Conservation (phyloP, 1,284 basidiomycete species). For the Anthracocystis setariae region DNA sequence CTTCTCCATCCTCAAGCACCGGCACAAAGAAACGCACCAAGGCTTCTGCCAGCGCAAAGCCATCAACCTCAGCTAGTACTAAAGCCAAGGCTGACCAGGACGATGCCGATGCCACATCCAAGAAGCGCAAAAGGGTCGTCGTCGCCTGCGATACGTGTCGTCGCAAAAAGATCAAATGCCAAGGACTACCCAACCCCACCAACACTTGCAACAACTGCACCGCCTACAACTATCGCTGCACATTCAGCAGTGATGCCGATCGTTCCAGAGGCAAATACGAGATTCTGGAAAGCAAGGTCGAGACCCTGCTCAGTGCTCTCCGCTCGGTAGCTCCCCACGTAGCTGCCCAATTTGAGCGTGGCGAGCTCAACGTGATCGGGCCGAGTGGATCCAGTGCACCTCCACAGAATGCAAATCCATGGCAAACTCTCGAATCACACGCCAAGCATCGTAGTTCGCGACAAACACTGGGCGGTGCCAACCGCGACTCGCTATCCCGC, state of each 20-base stretch:
- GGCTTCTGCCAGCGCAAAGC: slow-evolving; percentile 7
- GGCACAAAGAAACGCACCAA: slow-evolving; percentile 22
- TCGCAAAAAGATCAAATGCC: slow-evolving; percentile 60
- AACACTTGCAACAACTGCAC: slow-evolving; percentile 58
- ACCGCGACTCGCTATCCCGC: slow-evolving; percentile 5
- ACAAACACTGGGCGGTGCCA: not conserved
- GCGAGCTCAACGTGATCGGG: slow-evolving; percentile 52
- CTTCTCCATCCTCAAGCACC: slow-evolving; percentile 9
- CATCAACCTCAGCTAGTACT: slow-evolving; percentile 7
- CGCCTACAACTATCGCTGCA: slow-evolving; percentile 55
- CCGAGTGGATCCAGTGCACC: slow-evolving; percentile 38
- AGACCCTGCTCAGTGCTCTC: slow-evolving; percentile 56
- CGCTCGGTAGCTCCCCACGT: slow-evolving; percentile 56
- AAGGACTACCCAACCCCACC: slow-evolving; percentile 55
- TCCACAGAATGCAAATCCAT: slow-evolving; percentile 45
- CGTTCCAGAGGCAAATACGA: slow-evolving; percentile 60
- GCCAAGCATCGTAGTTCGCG: not conserved
- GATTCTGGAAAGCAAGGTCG: slow-evolving; percentile 61
- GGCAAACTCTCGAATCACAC: slow-evolving; percentile 28
- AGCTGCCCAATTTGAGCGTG: slow-evolving; percentile 52
- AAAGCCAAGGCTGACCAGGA: slow-evolving; percentile 25
- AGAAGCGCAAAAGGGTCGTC: slow-evolving; percentile 54
- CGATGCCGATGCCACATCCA: slow-evolving; percentile 23
- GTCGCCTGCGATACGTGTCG: slow-evolving; percentile 62
- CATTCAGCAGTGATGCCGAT: slow-evolving; percentile 54